Conservation (phyloP, 805 yeast genomes). For the Wickerhamiella australiensis region DNA sequence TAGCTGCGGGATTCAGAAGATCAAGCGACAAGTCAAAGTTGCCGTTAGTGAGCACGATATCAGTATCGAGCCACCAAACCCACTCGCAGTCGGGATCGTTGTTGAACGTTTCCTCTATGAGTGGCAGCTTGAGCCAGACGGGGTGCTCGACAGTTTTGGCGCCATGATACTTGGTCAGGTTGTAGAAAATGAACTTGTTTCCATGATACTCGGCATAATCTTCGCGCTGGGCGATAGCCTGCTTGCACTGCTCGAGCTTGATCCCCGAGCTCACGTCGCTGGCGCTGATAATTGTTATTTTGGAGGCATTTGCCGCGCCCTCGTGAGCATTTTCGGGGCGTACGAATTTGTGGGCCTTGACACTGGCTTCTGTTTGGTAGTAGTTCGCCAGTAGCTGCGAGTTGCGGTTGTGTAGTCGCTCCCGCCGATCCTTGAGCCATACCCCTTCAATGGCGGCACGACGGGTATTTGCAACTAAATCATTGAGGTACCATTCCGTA, state of each 20-base stretch:
- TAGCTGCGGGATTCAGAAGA: constrained; percentile 23
- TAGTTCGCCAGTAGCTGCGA: not conserved
- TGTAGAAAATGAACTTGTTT: constrained; percentile 24
- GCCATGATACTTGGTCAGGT: constrained; percentile 16
- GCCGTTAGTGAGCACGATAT: constrained; percentile 28
- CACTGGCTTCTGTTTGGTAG: not conserved
- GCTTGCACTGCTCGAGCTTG: not conserved
- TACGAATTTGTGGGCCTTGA: not conserved
- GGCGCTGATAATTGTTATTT: not conserved
- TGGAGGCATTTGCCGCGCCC: not conserved
- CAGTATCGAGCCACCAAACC: constrained; percentile 33
- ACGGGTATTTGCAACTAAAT: not conserved
- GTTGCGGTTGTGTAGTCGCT: not conserved
- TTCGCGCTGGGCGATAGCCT: constrained; percentile 23
- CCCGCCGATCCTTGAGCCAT: not conserved
- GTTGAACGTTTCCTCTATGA: constrained; percentile 26
- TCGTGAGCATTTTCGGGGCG: not conserved
- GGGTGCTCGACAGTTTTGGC: constrained; percentile 14
- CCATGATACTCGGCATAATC: constrained; percentile 28
- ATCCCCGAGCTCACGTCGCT: not conserved
- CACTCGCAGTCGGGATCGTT: constrained; percentile 28
- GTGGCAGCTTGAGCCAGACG: constrained; percentile 29
- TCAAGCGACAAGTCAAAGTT: constrained; percentile 23
- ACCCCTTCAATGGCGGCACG: not conserved
- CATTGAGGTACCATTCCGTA: not conserved